Evolutionary conservation across 2,329 filamentous ascomycete genomes (phyloP), one percentile per base, ranked within the genome.

Genomic region (Fusarium sp.): DNA sequence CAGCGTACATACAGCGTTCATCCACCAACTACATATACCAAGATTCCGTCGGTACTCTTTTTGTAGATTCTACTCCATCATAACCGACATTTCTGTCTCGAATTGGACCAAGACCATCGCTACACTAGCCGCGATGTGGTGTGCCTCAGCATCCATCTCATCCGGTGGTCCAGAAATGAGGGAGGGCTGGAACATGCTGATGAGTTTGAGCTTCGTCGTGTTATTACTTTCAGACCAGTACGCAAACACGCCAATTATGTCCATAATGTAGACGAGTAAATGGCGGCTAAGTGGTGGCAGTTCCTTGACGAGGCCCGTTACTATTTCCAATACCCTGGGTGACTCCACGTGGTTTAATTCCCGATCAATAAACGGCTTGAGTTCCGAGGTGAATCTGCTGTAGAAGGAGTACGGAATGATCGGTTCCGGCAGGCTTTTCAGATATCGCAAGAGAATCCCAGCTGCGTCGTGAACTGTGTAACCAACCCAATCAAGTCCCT

Each of bases 401-500:
- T 45, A 58, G 7, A n/a, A 40, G 9, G 8, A 12, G 16, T 62
- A 62, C 2, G 58, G 51, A 10, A 58, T 20, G 7, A 54, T 34
- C 0, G 58, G 52, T 9, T 62, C 47, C 2, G 62, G 58, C 2
- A 65, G 44, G 12, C 47, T 58, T 13, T 58, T 63, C 1, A 63
- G 27, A 30, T 66, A 63, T 10, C 63, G 53, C 3, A 62, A 13
- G 4, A 66, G 13, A 6, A 63, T n/a, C 1, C 58, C 48, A 18
- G 53, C 63, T 29, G 38, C 43, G 11, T 66, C 53, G 3, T 63
- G 48, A n/a, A 44, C 16, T 0, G 58, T 66, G 6, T 15, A 58
- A 5, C 5, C 16, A 22, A 54, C 2, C 40, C 40, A 43, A 22
- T 6, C 10, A 22, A 59, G 20, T 7, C 34, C 20, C 3, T 12